Conservation (phyloP, 345 rosid genomes). For the Microthlaspi erraticum region DNA sequence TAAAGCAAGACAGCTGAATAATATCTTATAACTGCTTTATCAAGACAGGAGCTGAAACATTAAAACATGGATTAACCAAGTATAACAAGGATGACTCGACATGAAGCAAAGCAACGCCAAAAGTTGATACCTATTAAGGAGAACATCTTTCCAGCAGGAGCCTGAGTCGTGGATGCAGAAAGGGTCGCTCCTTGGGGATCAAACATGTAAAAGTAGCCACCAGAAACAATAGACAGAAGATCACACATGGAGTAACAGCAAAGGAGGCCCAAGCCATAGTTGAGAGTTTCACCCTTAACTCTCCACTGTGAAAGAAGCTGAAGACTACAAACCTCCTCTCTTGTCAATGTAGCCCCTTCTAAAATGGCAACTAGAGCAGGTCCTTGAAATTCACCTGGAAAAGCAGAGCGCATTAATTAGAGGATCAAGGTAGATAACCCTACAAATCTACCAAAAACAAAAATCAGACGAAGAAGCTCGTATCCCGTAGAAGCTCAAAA, state of each 20-base stretch:
- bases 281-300: constrained; percentile 79
- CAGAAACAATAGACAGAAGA: constrained; percentile 82
- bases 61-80: constrained; percentile 16
- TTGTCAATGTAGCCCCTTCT: constrained; percentile 83
- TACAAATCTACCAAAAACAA: constrained; percentile 8
- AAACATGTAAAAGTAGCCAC: constrained; percentile 86
- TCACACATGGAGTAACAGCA: constrained; percentile 81
- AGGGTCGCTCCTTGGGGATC: constrained; percentile 89
- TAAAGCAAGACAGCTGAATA: constrained; percentile 16
- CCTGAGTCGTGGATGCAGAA: constrained; percentile 62
- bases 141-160: constrained; percentile 84
- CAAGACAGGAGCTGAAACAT: constrained; percentile 28
- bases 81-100: background rate
- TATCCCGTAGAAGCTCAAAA: constrained; percentile 16
- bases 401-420: constrained; percentile 8
- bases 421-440: constrained; percentile 16
- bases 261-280: constrained; percentile 90
- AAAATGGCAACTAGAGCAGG: constrained; percentile 86
- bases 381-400: constrained; percentile 91
- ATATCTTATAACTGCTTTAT: constrained; percentile 6
- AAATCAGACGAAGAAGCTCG: constrained; percentile 8
- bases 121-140: constrained; percentile 70
- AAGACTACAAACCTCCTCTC: constrained; percentile 92
- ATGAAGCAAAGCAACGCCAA: constrained; percentile 15
- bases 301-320: constrained; percentile 95